Base-by-base conservation (phyloP, 164 flowering plant species). In the Vitis rotundifolia region DNA sequence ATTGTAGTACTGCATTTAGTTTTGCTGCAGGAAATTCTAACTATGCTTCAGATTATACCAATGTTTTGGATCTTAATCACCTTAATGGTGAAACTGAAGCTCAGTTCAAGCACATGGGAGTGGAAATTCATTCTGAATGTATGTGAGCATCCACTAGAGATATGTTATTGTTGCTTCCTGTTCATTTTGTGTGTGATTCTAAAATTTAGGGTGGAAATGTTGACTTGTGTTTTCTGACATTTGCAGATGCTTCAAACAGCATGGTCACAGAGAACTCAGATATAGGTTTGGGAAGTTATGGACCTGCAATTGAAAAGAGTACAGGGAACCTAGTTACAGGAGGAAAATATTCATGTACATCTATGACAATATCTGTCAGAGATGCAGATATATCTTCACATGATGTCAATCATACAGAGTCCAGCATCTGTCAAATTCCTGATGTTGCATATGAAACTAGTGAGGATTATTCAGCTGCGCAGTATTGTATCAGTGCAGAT, bases 241-340 rank as follows among this genome's bases (percentile, higher is more conserved):
- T 74, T 79, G 70, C 82, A 83, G 87, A 73, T 74, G 58, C 77
- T 63, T 72, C 74, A 65, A 59, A 67, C 18, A 15, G 54, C 53
- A 13, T 57, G 64, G 28, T 49, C 22, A 28, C 56, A 68, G 80
- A 73, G 54, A 51, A 58, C 49, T 51, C 67, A 31, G 60, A 59
- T 63, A 63, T 61, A 12, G 47, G 28, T 48, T 44, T 22, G 53
- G 71, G 49, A 57, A 69, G 61, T 49, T 48, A 1, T 63, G 73
- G 51, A 62, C 44, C 26, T 68, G 11, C 67, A 26, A 53, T 13
- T 50, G 77, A 73, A 66, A 61, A 73, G 66, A 61, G 68, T 66
- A 61, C 70, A 57, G 77, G 63, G 61, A 26, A 58, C 18, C n/a
- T 53, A 26, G 75, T 63, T 73, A 55, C 66, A 37, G 63, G 51